Base-by-base conservation (phyloP, 176 grass and related monocot genomes). In the Triticum urartu region DNA sequence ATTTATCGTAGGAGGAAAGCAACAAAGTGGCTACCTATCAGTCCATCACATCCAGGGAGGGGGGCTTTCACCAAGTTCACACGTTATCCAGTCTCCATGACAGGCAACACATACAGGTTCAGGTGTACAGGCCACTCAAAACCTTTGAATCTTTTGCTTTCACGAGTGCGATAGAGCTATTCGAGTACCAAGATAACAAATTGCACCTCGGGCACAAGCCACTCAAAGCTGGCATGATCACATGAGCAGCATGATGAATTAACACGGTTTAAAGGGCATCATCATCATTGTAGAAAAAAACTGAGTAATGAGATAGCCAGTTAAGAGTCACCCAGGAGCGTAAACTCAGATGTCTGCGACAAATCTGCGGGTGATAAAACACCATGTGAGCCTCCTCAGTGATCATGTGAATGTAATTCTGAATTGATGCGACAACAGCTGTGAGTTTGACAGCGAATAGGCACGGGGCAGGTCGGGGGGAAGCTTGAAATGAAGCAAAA, bases 361-460 rank as follows among this genome's bases (percentile, higher is more conserved):
- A 84, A 84, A 80, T 68, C 85, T 34, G 21, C 35, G 61, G 17
- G 42, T 34, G 52, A 86, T 89, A 42, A 68, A 89, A 79, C 59
- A 33, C 73, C 91, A 93, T 85, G 88, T 90, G 85, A 88, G n/a
- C 61, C 59, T 75, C 65, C 68, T 50, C 91, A 76, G 88, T 63
- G 26, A 47, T 85, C 88, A 86, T 79, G 85, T 90, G 88, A 83
- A 58, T 28, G 77, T 68, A 90, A 84, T 35, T 89, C 68, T 15
- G 30, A 77, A 73, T 40, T 61, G 60, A 80, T 75, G 79, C 58
- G 68, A 45, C 62, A 28, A 40, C 43, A 35, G 50, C 81, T 9
- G 39, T 68, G 52, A 80, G 60, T 82, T 79, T 3, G 47, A 88
- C 78, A 85, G 82, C 78, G 24, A 52, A 34, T 35, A 88, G 72